Conservation (phyloP, 2,329 filamentous ascomycete species). For the Venturia nashicola region DNA sequence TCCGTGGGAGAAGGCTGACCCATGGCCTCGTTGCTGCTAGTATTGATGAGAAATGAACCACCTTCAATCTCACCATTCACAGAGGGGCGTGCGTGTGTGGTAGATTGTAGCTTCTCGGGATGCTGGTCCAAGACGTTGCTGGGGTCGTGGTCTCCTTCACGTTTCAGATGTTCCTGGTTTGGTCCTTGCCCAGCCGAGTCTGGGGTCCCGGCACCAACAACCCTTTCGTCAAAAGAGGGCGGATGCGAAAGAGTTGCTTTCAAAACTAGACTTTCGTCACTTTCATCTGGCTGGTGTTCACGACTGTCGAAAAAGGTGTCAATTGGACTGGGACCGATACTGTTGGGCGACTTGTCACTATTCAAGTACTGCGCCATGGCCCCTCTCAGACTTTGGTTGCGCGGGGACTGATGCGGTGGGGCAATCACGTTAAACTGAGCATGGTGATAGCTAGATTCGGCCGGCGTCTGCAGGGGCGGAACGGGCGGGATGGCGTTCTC, state of each 20-base stretch:
- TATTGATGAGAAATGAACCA: slow-evolving; percentile 40
- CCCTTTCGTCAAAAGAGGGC: background rate
- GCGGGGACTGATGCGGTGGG: slow-evolving; percentile 31
- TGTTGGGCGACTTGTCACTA: slow-evolving; percentile 15
- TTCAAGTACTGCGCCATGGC: slow-evolving; percentile 76
- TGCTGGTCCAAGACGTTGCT: slow-evolving; percentile 15
- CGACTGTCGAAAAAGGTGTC: slow-evolving; percentile 9
- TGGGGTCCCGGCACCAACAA: background rate
- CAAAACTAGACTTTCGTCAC: background rate
- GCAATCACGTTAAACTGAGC: slow-evolving; percentile 33
- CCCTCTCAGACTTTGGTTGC: slow-evolving; percentile 68
- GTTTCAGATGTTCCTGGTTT: slow-evolving; percentile 12
- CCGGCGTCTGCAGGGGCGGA: slow-evolving; percentile 29
- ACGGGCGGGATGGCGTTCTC: slow-evolving; percentile 53
- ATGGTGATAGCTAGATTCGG: slow-evolving; percentile 16
- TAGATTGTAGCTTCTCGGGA: slow-evolving; percentile 10
- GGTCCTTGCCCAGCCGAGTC: background rate
- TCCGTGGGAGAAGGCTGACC: background rate
- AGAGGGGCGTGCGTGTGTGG: background rate
- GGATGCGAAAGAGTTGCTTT: background rate
- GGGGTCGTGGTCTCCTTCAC: background rate
- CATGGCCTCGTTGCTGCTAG: slow-evolving; percentile 37
- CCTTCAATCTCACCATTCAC: slow-evolving; percentile 18
- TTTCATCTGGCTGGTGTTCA: slow-evolving; percentile 4
- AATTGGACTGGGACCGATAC: slow-evolving; percentile 13